phyloP scores from a whole-genome alignment of 331 rosid species.

The Pyrus hybrid region DNA sequence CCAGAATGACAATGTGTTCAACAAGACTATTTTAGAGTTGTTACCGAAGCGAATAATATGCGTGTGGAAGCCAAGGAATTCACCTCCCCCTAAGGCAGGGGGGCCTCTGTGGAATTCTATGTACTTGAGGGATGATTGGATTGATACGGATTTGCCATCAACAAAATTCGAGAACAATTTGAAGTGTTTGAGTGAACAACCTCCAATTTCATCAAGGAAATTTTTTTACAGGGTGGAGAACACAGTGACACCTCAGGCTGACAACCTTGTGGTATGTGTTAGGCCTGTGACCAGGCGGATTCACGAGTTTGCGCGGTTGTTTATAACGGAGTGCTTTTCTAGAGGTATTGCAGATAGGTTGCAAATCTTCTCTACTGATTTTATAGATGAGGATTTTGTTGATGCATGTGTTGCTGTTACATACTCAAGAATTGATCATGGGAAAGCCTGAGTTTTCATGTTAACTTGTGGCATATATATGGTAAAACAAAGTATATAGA shows the following conservation, averaged over 20 bases:
- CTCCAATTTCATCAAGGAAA: slow-evolving; percentile 47
- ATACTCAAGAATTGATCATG: slow-evolving; percentile 48
- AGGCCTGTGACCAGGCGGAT: slow-evolving; percentile 69
- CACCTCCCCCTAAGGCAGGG: slow-evolving; percentile 49
- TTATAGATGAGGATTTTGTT: slow-evolving; percentile 71
- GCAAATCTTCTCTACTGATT: slow-evolving; percentile 74
- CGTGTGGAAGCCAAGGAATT: slow-evolving; percentile 76
- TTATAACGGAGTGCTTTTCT: slow-evolving; percentile 50
- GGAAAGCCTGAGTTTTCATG: slow-evolving; percentile 30
- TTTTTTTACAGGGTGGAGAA: slow-evolving; percentile 89
- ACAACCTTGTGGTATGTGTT: slow-evolving; percentile 65
- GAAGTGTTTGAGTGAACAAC: slow-evolving; percentile 61
- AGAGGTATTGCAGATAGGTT: slow-evolving; percentile 40
- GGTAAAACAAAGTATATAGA: no score
- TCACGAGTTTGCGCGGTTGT: slow-evolving; percentile 54
- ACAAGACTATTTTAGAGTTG: slow-evolving; percentile 48
- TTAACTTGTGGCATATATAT: not conserved
- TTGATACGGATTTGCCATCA: slow-evolving; percentile 74
- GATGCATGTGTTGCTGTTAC: slow-evolving; percentile 80
- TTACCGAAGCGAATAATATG: slow-evolving; percentile 65
- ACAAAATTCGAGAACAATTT: slow-evolving; percentile 70
- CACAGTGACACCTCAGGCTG: slow-evolving; percentile 63
- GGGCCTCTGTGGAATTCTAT: slow-evolving; percentile 49
- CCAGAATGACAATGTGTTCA: slow-evolving; percentile 58
- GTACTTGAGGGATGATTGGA: slow-evolving; percentile 68